Conservation (phyloP, 805 yeast genomes). For the Wickerhamomyces hampshirensis region DNA sequence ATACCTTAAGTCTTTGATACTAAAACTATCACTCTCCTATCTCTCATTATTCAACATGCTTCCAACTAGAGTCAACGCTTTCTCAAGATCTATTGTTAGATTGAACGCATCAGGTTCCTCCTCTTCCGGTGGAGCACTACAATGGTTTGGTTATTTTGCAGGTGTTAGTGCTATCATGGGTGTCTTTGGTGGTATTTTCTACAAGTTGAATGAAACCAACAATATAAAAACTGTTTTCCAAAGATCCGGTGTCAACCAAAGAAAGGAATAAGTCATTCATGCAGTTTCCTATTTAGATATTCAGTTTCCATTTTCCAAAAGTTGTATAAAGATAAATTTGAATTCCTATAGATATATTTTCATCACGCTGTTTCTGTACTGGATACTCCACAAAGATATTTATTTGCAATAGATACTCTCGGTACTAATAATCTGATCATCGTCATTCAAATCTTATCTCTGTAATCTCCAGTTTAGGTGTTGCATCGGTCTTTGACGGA, state of each 20-base stretch:
- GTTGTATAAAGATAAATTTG: too few relatives aligned
- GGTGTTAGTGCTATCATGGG: constrained; percentile 21
- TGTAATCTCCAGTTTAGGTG: too few relatives aligned
- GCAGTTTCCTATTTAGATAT: background rate
- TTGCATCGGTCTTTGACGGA: too few relatives aligned
- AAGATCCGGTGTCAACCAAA: constrained; percentile 18
- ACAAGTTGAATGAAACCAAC: constrained; percentile 22
- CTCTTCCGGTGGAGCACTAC: constrained; percentile 15
- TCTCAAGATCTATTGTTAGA: constrained; percentile 23
- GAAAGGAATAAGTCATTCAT: constrained; percentile 2
- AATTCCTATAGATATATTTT: too few relatives aligned
- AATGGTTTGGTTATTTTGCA: constrained; percentile 23
- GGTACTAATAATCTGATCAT: too few relatives aligned
- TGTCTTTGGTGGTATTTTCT: constrained; percentile 24
- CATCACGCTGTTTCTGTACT: too few relatives aligned
- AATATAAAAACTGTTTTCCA: constrained; percentile 17
- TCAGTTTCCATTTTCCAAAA: too few relatives aligned
- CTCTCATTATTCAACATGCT: constrained; percentile 14
- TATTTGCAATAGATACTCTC: too few relatives aligned
- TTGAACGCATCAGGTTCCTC: constrained; percentile 15
- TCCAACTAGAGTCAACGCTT: constrained; percentile 24
- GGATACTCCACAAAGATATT: too few relatives aligned
- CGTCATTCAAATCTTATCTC: too few relatives aligned
- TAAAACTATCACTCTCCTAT: background rate
- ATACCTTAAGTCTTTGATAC: background rate